Base-by-base conservation (phyloP, 140 eudicot species). In the Cichorium intybus region DNA sequence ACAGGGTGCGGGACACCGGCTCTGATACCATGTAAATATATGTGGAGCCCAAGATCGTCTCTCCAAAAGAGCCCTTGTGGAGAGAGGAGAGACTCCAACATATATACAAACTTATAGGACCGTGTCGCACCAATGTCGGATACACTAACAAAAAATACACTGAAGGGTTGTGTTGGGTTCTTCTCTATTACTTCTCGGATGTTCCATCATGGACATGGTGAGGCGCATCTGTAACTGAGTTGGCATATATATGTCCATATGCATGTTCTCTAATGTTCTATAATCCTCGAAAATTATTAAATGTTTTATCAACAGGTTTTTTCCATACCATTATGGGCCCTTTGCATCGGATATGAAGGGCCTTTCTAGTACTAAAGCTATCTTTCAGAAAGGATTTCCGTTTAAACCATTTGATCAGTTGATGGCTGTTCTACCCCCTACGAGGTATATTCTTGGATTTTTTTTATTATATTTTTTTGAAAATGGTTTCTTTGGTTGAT, bases 201-300 rank as follows among this genome's bases (percentile, higher is more conserved):
- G 87, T 88, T 56, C 85, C 88, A 5, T 88, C 96, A 0, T 88
- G 95, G 95, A 75, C 75, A 0, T 88, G 96, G 96, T 86, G 66
- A 77, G 75, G 5, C n/a, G 3, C 3, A 37, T 23, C n/a, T 21
- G 8, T 0, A 10, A 9, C 15, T 6, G 3, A 17, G 23, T 72
- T 43, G n/a, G n/a, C n/a, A n/a, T n/a, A n/a, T 15, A 60, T n/a
- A 9, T 28, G 23, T 17, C 11, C 12, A 4, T 26, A 5, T 20
- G 39, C 56, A 53, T 20, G 15, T 15, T 51, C 9, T 70, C 14
- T 0, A 31, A n/a, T 43, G 9, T 9, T 34, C 2, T 24, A 12
- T 23, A n/a, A 35, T 10, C 6, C 0, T 2, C 14, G 8, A 8
- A 21, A n/a, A n/a, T n/a, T 47, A 4, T 14, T 3, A 26, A 10